phyloP scores from a whole-genome alignment of 257 asterid genomes.

The Jaltomata sinuosa region DNA sequence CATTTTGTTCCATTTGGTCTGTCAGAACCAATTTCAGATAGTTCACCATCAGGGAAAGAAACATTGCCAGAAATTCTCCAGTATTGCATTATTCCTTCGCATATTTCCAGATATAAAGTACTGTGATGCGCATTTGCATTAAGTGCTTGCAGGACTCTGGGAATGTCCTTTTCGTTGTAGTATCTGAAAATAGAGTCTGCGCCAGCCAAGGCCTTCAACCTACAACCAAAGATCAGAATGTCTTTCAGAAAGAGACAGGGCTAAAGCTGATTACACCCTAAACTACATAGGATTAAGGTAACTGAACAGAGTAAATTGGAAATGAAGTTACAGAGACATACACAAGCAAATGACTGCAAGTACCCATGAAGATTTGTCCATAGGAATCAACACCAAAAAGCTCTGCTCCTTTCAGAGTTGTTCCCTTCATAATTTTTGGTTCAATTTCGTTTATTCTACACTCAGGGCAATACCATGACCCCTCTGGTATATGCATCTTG shows the following conservation, averaged over 20 bases:
- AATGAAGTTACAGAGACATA: constrained; percentile 30
- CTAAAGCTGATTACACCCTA: background rate
- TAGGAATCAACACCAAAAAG: constrained; percentile 60
- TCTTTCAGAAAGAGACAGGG: background rate
- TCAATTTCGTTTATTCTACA: constrained; percentile 47
- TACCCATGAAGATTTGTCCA: constrained; percentile 50
- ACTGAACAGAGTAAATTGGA: background rate
- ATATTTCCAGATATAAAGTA: constrained; percentile 45
- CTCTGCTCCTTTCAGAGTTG: constrained; percentile 53
- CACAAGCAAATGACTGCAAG: constrained; percentile 83
- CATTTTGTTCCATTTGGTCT: constrained; percentile 12
- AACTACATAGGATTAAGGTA: background rate
- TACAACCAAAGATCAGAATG: constrained; percentile 23
- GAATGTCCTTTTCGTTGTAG: constrained; percentile 47
- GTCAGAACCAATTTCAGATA: constrained; percentile 16
- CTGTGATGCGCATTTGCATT: constrained; percentile 29
- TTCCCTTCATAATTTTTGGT: constrained; percentile 36
- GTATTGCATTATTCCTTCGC: constrained; percentile 52
- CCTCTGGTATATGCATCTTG: constrained; percentile 57
- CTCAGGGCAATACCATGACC: constrained; percentile 85
- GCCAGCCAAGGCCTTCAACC: constrained; percentile 37
- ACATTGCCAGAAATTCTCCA: constrained; percentile 44
- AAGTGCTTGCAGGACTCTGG: constrained; percentile 44
- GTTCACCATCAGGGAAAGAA: constrained; percentile 15
- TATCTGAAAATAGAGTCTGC: constrained; percentile 39